phyloP scores from a whole-genome alignment of 768 basidiomycete genomes.

The Cystobasidiopsis lactophilus region DNA sequence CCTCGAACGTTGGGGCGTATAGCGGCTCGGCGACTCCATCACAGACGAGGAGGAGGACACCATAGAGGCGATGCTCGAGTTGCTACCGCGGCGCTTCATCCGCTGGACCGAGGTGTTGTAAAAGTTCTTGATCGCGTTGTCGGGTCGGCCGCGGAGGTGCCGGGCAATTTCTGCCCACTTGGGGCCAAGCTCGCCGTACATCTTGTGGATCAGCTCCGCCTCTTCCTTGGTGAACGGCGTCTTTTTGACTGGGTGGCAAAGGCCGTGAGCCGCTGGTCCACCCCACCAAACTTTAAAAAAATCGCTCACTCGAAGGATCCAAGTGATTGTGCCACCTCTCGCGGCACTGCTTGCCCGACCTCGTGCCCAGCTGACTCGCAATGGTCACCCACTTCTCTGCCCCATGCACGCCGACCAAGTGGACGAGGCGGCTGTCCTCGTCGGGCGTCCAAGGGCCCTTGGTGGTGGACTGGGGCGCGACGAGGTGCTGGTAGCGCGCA shows the following conservation, averaged over 20 bases:
- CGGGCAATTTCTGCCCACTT: conserved; percentile 20
- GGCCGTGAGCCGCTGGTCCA: no score
- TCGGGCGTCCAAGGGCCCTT: conserved; percentile 16
- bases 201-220: conserved; percentile 11
- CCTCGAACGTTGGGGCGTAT: no score
- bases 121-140: conserved; percentile 20
- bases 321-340: conserved; percentile 22
- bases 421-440: conserved; percentile 11
- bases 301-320: conserved; percentile 15
- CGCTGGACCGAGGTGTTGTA: conserved; percentile 16
- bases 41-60: neutral
- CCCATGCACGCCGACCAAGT: conserved; percentile 12
- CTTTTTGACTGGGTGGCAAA: conserved; percentile 15
- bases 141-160: conserved; percentile 18
- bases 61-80: no score
- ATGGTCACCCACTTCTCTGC: conserved; percentile 20
- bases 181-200: conserved; percentile 13
- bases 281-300: neutral
- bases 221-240: conserved; percentile 17
- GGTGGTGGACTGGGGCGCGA: conserved; percentile 7
- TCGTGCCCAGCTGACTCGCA: conserved; percentile 10
- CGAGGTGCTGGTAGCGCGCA: conserved; percentile 12
- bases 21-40: no score
- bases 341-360: conserved; percentile 20
- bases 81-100: neutral